Conservation (phyloP, 1,139 yeast genomes). For the Candida pseudoviswanathii region DNA sequence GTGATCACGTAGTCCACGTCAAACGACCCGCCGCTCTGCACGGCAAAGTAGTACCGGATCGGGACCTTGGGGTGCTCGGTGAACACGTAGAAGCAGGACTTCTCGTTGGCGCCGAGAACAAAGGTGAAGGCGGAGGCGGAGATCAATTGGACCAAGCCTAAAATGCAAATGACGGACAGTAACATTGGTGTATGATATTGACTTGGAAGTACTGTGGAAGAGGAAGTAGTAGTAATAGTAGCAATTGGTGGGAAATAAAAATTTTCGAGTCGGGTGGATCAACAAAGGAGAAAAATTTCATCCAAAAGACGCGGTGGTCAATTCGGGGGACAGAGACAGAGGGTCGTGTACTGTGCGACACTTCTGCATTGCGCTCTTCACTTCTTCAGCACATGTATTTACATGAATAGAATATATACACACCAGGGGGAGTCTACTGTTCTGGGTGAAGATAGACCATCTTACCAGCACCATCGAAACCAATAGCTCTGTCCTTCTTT, state of each 20-base stretch:
- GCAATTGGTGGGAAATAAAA: no score
- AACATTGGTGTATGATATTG: conserved; percentile 13
- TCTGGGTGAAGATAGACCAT: conserved; percentile 38
- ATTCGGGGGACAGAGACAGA: no score
- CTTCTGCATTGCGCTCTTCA: no score
- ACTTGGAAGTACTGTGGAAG: no score
- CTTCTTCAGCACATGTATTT: not conserved
- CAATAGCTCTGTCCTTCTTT: conserved; percentile 80
- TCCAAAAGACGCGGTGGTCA: no score
- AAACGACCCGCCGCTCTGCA: conserved; percentile 86
- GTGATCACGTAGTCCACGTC: conserved; percentile 79
- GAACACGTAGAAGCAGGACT: conserved; percentile 75
- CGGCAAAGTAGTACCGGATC: conserved; percentile 86
- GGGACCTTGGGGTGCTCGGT: conserved; percentile 65
- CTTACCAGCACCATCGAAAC: conserved; percentile 72
- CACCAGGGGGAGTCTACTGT: conserved; percentile 4
- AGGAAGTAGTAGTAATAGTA: no score
- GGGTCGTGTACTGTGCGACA: no score
- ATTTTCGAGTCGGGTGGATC: no score
- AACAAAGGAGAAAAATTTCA: no score
- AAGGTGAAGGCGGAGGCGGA: conserved; percentile 72
- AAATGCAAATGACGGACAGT: conserved; percentile 20
- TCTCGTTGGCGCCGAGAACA: conserved; percentile 74
- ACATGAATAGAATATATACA: conserved; percentile 7
- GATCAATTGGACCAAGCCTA: conserved; percentile 30